Evolutionary conservation across 2,329 filamentous ascomycete species (phyloP).

Genomic region (Aphanoascus verrucosus): DNA sequence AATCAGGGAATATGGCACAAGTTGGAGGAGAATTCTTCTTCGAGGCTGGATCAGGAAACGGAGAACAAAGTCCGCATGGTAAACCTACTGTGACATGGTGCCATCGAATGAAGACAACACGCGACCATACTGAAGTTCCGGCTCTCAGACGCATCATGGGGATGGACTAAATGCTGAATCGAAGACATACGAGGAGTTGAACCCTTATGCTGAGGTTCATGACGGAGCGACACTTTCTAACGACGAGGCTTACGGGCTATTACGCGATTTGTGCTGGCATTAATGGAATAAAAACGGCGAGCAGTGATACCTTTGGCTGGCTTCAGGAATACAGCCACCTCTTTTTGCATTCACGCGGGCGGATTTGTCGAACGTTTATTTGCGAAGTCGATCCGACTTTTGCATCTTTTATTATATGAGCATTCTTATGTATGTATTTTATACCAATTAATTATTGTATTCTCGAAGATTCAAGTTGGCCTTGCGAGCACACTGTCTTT

Average conservation of each 20-base stretch:
- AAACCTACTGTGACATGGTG: conserved; percentile 64
- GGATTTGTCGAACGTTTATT: neutral
- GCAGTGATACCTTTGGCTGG: neutral
- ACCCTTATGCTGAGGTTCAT: neutral
- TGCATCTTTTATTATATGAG: neutral
- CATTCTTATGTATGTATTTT: neutral
- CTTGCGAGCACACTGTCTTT: too few species aligned
- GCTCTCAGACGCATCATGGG: conserved; percentile 4
- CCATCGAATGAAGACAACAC: conserved; percentile 67
- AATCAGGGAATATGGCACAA: conserved; percentile 56
- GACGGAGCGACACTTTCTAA: neutral
- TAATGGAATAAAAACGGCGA: neutral
- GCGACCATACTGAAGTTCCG: conserved; percentile 52
- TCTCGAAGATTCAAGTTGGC: neutral
- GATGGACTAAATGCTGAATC: neutral
- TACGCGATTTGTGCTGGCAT: neutral
- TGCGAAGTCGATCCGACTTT: neutral
- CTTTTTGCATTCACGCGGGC: neutral
- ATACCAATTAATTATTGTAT: neutral
- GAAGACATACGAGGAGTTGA: neutral
- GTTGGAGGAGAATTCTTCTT: conserved; percentile 74
- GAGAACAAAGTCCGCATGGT: conserved; percentile 12
- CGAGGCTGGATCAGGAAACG: conserved; percentile 32
- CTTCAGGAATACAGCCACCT: neutral
- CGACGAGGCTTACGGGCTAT: neutral